phyloP scores from a whole-genome alignment of 768 basidiomycete genomes.

The Trichaptum fuscoviolaceum region DNA sequence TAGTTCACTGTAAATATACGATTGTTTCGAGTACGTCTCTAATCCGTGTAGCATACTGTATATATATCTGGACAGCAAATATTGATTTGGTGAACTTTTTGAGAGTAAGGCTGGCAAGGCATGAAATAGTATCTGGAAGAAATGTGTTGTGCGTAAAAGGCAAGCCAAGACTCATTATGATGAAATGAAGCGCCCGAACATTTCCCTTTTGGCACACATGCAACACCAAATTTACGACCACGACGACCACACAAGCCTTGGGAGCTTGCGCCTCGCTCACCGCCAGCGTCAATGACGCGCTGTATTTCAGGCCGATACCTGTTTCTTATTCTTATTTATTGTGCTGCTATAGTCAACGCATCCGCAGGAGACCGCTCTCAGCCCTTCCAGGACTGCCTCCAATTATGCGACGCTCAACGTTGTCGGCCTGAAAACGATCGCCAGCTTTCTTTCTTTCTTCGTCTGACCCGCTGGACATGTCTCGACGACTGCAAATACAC shows the following conservation, averaged over 20 bases:
- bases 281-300: neutral
- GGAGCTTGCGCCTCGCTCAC: neutral
- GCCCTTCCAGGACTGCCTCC: constrained; percentile 49
- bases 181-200: neutral
- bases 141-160: too few relatives aligned
- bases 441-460: constrained; percentile 47
- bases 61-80: too few relatives aligned
- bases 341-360: constrained; percentile 26
- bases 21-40: too few relatives aligned
- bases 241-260: neutral
- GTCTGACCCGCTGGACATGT: constrained; percentile 83
- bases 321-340: constrained; percentile 1
- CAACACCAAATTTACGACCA: neutral
- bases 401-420: constrained; percentile 33
- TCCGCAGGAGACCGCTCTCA: constrained; percentile 61
- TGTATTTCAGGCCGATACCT: neutral
- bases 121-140: too few relatives aligned
- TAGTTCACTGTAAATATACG: too few relatives aligned
- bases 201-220: neutral
- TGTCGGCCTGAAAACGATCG: constrained; percentile 34
- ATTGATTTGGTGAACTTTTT: too few relatives aligned
- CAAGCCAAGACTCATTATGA: too few relatives aligned
- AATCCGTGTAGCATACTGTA: too few relatives aligned
- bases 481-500: constrained; percentile 81
- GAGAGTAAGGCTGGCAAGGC: too few relatives aligned